Evolutionary conservation across 2,329 filamentous ascomycete genomes (phyloP).

Genomic region (Taxawa tesnikishii): DNA sequence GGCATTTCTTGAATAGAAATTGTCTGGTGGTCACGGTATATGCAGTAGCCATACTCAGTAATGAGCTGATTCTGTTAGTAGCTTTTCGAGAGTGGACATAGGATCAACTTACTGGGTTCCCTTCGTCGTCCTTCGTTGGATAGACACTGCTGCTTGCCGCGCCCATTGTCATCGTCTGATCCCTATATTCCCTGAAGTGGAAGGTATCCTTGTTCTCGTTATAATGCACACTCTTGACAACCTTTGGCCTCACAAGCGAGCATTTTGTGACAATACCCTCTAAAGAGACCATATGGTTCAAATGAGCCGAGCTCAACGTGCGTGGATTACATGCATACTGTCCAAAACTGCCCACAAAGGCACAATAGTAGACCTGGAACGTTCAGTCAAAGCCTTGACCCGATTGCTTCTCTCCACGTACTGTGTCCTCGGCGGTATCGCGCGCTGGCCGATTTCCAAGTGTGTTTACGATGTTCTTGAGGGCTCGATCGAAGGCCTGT

Average conservation of each 20-base stretch:
- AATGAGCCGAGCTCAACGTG: conserved; percentile 74
- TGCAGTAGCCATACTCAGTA: conserved; percentile 93
- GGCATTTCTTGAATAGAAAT: conserved; percentile 99
- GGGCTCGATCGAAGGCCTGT: conserved; percentile 76
- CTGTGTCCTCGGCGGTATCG: conserved; percentile 63
- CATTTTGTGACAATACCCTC: conserved; percentile 97
- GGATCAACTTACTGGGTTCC: conserved; percentile 52
- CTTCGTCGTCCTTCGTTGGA: conserved; percentile 83
- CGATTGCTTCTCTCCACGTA: conserved; percentile 22
- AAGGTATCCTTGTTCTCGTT: conserved; percentile 80
- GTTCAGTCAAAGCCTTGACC: background rate
- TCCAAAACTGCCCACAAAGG: conserved; percentile 93
- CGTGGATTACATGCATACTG: conserved; percentile 90
- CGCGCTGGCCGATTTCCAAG: conserved; percentile 63
- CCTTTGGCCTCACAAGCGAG: conserved; percentile 87
- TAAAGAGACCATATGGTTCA: conserved; percentile 94
- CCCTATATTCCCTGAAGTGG: conserved; percentile 78
- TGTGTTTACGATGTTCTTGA: conserved; percentile 78
- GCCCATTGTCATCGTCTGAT: conserved; percentile 91
- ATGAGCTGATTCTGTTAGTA: conserved; percentile 40
- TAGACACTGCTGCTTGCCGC: conserved; percentile 86
- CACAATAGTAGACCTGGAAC: conserved; percentile 66
- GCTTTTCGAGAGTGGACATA: background rate
- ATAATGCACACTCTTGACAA: conserved; percentile 97
- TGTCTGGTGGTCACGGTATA: conserved; percentile 92